phyloP scores from a whole-genome alignment of 305 asterid species.

The Plantago coronopus region DNA sequence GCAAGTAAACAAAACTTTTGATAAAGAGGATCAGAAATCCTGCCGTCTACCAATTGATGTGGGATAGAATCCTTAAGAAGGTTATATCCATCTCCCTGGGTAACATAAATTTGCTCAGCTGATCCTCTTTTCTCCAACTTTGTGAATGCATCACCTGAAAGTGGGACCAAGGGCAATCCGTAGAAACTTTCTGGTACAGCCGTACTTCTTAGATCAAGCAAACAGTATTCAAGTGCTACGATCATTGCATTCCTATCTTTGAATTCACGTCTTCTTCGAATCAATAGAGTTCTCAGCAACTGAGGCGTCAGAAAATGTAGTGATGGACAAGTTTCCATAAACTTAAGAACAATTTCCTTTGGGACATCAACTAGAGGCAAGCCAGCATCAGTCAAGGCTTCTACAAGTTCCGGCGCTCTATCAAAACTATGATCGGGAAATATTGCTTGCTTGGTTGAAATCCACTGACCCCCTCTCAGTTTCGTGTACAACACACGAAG shows the following conservation, averaged over 20 bases:
- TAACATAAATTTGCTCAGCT: constrained; percentile 70
- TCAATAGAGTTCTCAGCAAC: constrained; percentile 72
- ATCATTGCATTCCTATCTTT: constrained; percentile 69
- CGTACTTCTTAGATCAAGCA: constrained; percentile 71
- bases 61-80: constrained; percentile 84
- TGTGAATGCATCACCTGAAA: constrained; percentile 70
- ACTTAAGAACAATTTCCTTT: constrained; percentile 61
- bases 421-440: constrained; percentile 85
- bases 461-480: constrained; percentile 94
- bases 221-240: constrained; percentile 89
- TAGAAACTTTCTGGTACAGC: constrained; percentile 53
- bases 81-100: constrained; percentile 74
- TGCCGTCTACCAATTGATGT: constrained; percentile 66
- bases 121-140: constrained; percentile 72
- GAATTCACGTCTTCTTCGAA: constrained; percentile 71
- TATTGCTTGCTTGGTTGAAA: constrained; percentile 88
- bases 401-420: constrained; percentile 64
- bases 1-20: constrained; percentile 69
- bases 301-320: constrained; percentile 89
- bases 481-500: constrained; percentile 72
- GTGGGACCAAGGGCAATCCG: constrained; percentile 88
- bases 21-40: constrained; percentile 57
- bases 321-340: constrained; percentile 68
- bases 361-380: constrained; percentile 70
- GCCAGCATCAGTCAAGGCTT: constrained; percentile 85